These are phyloP conservation scores for Leavenworthia alabamica DNA, from an alignment of 345 rosid species.

Conservation along the genomic window DNA sequence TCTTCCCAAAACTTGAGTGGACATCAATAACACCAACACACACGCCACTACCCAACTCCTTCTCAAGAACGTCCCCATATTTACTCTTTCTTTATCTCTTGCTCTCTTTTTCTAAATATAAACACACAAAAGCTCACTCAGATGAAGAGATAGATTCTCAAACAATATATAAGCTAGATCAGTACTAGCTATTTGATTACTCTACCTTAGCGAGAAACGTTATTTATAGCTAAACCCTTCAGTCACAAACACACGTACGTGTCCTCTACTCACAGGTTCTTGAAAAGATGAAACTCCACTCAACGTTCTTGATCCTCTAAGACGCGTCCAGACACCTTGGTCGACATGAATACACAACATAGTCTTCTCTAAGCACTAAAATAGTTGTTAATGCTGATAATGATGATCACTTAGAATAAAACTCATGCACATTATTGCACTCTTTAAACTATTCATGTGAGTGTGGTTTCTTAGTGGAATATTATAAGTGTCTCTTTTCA, in stretches of 20 bases:
- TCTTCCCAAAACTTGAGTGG: slow-evolving; percentile 14
- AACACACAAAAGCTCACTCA: slow-evolving; percentile 2
- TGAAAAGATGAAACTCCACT: slow-evolving; percentile 12
- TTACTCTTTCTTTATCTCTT: background rate
- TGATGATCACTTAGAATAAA: slow-evolving; percentile 15
- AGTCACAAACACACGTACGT: background rate
- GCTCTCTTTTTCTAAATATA: background rate
- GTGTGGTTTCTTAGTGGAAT: slow-evolving; percentile 16
- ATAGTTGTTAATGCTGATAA: background rate
- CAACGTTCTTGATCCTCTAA: background rate
- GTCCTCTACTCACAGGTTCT: background rate
- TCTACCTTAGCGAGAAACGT: background rate
- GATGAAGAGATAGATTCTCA: background rate
- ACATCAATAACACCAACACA: slow-evolving; percentile 3
- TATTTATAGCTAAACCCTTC: slow-evolving; percentile 26
- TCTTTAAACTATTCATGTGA: slow-evolving; percentile 1
- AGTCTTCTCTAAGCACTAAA: slow-evolving; percentile 23
- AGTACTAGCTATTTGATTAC: slow-evolving; percentile 9
- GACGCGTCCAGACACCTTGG: slow-evolving; percentile 22
- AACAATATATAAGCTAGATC: slow-evolving; percentile 3
- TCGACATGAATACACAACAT: slow-evolving; percentile 25
- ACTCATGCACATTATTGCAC: background rate
- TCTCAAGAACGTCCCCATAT: slow-evolving; percentile 22
- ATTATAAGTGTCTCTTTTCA: slow-evolving; percentile 18
- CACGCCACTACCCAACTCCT: slow-evolving; percentile 22